Base-by-base conservation (phyloP, 805 yeast genomes). In the Schwanniomyces vanrijiae region DNA sequence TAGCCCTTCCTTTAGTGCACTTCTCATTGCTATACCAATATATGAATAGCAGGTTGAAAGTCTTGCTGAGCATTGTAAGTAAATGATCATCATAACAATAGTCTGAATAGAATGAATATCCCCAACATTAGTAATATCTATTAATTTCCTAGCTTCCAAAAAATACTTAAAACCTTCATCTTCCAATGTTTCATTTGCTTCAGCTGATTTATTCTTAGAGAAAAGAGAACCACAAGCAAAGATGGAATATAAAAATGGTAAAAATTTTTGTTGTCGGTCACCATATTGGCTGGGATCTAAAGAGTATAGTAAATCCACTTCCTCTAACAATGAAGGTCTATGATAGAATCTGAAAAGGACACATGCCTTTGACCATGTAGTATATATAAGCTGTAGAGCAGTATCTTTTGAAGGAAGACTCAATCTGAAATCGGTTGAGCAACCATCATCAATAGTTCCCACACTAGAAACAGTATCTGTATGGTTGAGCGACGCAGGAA, bases 141-240 rank as follows among this genome's bases (percentile, higher is more conserved):
- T 80, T 51, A 88, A 72, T 52, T 82, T 82, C 48, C 94, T 70
- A 1, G 96, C 96, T 34, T 88, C 94, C 52, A 83, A 77, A 60
- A 89, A 90, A 65, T 86, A 90, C 55, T 76, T 77, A 62, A 84
- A 86, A 2, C 96, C 96, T 55, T 88, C 94, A 61, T 86, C 90
- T 45, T 82, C 84, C 45, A 82, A 71, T 16, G 64, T 64, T 29
- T 71, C 75, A 50, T 70, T 69, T 19, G 52, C 44, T 11, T 49
- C 51, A 18, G 47, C 31, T 25, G 49, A 49, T 33, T 51, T 50
- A 2, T 73, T 41, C 58, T 83, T 83, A 31, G 81, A 76, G 55
- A 90, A 88, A 31, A 90, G 69, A 3, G 90, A 88, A 13, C 97
- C 97, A 52, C 90, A 88, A 0, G 96, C 96, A 68, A 90, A 75